Evolutionary conservation across 208 protist genomes (phyloP).

Genomic region (Leishmania lainsoni): DNA sequence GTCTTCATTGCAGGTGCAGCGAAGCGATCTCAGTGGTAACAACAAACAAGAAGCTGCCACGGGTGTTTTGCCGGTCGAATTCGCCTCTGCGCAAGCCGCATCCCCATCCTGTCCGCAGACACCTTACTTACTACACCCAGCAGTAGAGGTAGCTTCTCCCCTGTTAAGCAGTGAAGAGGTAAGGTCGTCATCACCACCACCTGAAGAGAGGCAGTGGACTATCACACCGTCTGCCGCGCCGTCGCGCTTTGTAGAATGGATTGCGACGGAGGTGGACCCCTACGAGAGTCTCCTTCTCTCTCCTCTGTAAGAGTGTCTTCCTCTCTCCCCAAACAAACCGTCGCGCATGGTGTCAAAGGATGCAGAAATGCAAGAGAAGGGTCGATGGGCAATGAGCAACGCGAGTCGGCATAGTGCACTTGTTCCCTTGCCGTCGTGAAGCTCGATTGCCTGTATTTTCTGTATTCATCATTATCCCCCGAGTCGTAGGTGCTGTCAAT

Average conservation of each 20-base stretch:
- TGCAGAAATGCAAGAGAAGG: neutral
- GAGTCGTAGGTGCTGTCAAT: no score
- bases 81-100: neutral
- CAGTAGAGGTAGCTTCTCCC: neutral
- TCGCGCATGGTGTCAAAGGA: neutral
- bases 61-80: neutral
- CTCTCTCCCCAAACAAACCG: neutral
- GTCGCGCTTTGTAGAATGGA: conserved; percentile 59
- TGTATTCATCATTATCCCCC: no score
- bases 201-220: neutral
- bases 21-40: neutral
- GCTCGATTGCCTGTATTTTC: no score
- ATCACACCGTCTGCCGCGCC: conserved; percentile 40
- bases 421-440: no score
- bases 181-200: neutral
- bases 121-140: neutral
- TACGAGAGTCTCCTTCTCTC: conserved; percentile 50
- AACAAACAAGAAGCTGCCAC: neutral
- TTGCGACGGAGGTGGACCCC: conserved; percentile 51
- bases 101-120: neutral
- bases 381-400: no score
- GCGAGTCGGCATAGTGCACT: no score
- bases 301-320: neutral
- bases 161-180: neutral
- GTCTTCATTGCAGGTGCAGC: neutral